These are phyloP conservation scores for Naganishia albida DNA, from an alignment of 1,284 basidiomycete genomes.

Conservation along the genomic window DNA sequence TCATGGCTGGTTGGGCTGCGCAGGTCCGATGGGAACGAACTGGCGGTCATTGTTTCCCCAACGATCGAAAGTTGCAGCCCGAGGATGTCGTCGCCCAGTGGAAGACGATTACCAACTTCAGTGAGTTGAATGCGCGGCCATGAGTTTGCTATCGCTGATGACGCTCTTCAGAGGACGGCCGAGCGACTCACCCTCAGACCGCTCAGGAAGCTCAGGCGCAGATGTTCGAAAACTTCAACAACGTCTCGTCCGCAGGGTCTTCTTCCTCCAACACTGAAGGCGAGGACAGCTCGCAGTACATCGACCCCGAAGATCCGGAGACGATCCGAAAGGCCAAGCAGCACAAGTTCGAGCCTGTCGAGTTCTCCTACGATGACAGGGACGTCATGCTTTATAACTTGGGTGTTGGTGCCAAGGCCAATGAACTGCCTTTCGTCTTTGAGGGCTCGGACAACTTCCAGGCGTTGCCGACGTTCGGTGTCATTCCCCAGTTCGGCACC, in stretches of 20 bases:
- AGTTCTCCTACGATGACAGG: slow-evolving; percentile 78
- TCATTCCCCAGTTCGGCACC: slow-evolving; percentile 87
- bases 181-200: slow-evolving; percentile 73
- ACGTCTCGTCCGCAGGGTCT: slow-evolving; percentile 49
- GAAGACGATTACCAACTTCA: slow-evolving; percentile 77
- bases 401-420: slow-evolving; percentile 90
- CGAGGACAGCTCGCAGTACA: slow-evolving; percentile 59
- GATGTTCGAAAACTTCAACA: slow-evolving; percentile 79
- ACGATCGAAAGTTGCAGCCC: slow-evolving; percentile 69
- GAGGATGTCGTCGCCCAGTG: slow-evolving; percentile 79
- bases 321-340: slow-evolving; percentile 82
- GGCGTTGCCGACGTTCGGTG: slow-evolving; percentile 89
- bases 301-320: slow-evolving; percentile 80
- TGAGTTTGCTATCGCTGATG: slow-evolving; percentile 6
- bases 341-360: slow-evolving; percentile 59
- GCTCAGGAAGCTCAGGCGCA: slow-evolving; percentile 72
- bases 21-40: slow-evolving; percentile 92
- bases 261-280: slow-evolving; percentile 47
- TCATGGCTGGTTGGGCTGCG: slow-evolving; percentile 89
- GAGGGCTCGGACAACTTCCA: slow-evolving; percentile 84
- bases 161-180: slow-evolving; percentile 64
- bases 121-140: slow-evolving; percentile 55
- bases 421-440: slow-evolving; percentile 88
- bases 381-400: slow-evolving; percentile 96
- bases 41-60: slow-evolving; percentile 69